Percentiles rank a stretch among this genome's conserved stretches.
Evolutionary conservation across 2,329 filamentous ascomycete species (phyloP).

Genomic region (Ascochyta clinopodiicola): DNA sequence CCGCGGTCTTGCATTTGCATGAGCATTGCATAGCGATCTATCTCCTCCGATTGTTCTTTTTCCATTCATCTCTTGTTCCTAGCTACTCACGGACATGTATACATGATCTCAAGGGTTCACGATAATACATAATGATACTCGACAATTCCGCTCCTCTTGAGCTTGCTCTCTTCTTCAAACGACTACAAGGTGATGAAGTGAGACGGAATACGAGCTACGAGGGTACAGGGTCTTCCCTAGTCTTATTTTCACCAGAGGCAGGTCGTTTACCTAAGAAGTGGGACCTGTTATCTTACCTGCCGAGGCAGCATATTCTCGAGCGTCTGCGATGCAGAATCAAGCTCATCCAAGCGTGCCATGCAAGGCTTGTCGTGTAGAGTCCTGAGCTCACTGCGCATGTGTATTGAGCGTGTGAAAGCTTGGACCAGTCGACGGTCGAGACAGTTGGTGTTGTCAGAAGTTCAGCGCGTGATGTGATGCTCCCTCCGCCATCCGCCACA

Average conservation of each 20-base stretch:
- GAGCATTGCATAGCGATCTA: constrained; percentile 27
- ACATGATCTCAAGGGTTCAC: not conserved
- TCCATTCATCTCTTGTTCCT: not conserved
- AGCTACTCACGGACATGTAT: not conserved
- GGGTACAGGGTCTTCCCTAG: constrained; percentile 13
- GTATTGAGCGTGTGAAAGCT: constrained; percentile 3
- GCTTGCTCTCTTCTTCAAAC: too few species aligned
- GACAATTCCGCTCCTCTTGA: not conserved
- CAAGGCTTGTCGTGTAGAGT: constrained; percentile 4
- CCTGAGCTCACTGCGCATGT: not conserved
- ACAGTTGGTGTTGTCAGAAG: constrained; percentile 4
- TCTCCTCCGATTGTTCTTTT: not conserved
- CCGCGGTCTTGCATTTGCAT: constrained; percentile 22
- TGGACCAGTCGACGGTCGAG: constrained; percentile 4
- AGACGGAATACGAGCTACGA: not conserved
- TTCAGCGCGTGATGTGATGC: constrained; percentile 2
- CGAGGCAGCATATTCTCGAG: constrained; percentile 8
- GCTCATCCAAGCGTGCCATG: constrained; percentile 7
- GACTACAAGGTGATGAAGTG: not conserved
- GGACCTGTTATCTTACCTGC: constrained; percentile 7
- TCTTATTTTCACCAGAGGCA: constrained; percentile 3
- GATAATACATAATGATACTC: constrained; percentile 2
- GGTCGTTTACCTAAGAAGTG: constrained; percentile 17
- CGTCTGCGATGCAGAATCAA: constrained; percentile 4
- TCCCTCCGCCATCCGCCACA: constrained; percentile 13